Evolutionary conservation across 371 early-diverging fungal genomes (phyloP), one percentile per base, ranked within the genome.

Genomic region (Haplosporangium sp.): DNA sequence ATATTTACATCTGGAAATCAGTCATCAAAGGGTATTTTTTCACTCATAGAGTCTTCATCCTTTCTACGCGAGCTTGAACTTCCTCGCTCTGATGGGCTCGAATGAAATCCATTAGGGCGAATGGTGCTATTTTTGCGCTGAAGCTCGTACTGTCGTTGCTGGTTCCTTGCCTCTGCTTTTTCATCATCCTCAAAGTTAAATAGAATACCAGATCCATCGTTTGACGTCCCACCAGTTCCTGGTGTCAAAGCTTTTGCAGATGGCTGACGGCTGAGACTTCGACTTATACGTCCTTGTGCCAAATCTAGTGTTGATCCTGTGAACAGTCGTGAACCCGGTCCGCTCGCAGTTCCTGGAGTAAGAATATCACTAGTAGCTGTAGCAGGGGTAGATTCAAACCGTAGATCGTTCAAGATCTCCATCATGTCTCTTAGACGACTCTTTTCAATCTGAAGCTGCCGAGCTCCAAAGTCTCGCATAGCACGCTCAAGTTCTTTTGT

Each of bases 351-450:
- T 10, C 45, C 45, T 7, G 61, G 42, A 27, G 39, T 40, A 4
- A 13, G 34, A 3, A 19, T 20, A 44, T 20, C 56, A 10, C 39
- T 20, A 2, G 34, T 44, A 42, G 3, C 42, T 38, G 38, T 13
- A 15, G 40, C 44, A 45, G 65, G 40, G 9, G 50, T 42, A 0
- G 70, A 53, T 39, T 69, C 73, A 20, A 65, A 40, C 40, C 69
- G 61, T 15, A 77, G 57, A 19, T 73, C 78, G 20, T 65, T 66
- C 48, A 77, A 42, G n/a, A 73, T 73, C 57, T 73, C 78, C 60
- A 77, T 58, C 78, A 77, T 77, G 35, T 77, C 78, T 8, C 74
- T 55, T 61, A 77, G 37, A 17, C 78, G 73, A 63, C 78, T 77
- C 66, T 62, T 68, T 44, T 77, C 78, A 56, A 77, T 77, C 70